These are phyloP conservation scores for Striga asiatica DNA, from an alignment of 257 asterid species.

Conservation along the genomic window DNA sequence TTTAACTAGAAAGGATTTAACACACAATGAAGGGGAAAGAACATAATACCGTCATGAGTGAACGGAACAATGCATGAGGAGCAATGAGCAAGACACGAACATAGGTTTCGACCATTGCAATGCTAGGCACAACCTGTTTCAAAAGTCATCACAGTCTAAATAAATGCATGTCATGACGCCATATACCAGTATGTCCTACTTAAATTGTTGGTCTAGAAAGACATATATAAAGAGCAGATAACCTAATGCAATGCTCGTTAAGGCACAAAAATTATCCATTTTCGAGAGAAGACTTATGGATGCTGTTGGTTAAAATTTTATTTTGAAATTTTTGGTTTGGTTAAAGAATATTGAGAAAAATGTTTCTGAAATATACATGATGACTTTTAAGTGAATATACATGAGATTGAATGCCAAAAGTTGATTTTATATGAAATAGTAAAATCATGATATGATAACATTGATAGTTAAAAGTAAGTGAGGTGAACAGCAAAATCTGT, in stretches of 20 bases:
- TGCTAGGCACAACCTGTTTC: conserved; percentile 87
- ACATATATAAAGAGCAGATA: conserved; percentile 3
- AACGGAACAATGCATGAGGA: conserved; percentile 89
- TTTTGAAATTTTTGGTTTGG: too few species aligned
- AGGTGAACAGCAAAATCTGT: too few species aligned
- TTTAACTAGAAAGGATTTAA: conserved; percentile 6
- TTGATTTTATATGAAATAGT: too few species aligned
- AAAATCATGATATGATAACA: too few species aligned
- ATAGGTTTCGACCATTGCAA: conserved; percentile 97
- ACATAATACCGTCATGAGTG: conserved; percentile 57
- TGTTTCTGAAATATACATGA: too few species aligned
- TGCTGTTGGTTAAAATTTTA: too few species aligned
- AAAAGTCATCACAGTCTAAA: conserved; percentile 16
- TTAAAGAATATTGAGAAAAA: too few species aligned
- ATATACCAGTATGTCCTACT: background rate
- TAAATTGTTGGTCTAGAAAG: background rate
- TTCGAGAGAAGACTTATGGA: background rate
- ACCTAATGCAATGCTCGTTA: background rate
- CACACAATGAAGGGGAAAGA: background rate
- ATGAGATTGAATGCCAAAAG: too few species aligned
- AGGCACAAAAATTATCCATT: conserved; percentile 7
- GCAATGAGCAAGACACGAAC: conserved; percentile 75
- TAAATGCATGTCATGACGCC: conserved; percentile 6
- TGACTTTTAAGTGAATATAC: too few species aligned
- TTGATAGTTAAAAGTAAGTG: too few species aligned